Base-by-base conservation (phyloP, 1,284 basidiomycete genomes). In the Moesziomyces antarcticus region DNA sequence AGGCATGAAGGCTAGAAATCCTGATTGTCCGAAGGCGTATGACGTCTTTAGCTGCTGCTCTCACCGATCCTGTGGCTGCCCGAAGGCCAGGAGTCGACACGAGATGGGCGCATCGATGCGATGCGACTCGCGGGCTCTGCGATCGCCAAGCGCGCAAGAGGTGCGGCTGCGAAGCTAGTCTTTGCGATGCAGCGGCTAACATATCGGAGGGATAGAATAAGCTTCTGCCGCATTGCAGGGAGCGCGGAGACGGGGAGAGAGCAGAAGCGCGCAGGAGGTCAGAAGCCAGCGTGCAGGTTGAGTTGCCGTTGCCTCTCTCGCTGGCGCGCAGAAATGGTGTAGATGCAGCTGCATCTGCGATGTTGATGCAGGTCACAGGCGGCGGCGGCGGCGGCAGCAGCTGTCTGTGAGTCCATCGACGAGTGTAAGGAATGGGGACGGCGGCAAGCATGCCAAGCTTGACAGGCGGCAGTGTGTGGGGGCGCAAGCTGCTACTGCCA, bases 211-310 rank as follows among this genome's bases (percentile, higher is more conserved):
- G 43, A 45, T 37, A 25, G 27, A 30, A 42, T 61, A 57, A 62
- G 51, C 58, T 68, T 54, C 57, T 18, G 22, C 55, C 57, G 65
- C 58, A 61, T 57, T 37, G 35, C 35, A 37, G 16, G 35, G 35
- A 18, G 35, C 16, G 35, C 16, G 21, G n/a, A 55, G 51, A 14
- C 18, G 4, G 20, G 14, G n/a, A 37, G n/a, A 7, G 22, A 27
- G 11, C 22, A 56, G 30, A 20, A 47, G 21, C n/a, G 35, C 16
- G 35, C 35, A 14, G 35, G 14, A 37, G 10, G 35, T 11, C 35
- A 18, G 13, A 37, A 37, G 35, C 35, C 16, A 18, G 14, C 13
- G 3, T 16, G 35, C 35, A 37, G 16, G 13, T 16, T 2, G 35
- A 16, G 16, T 25, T 25, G 24, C 24, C 24, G 24, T 25, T 25